These are phyloP conservation scores for Kluyveromyces sp. DNA, from an alignment of 1,139 yeast genomes.

Conservation along the genomic window DNA sequence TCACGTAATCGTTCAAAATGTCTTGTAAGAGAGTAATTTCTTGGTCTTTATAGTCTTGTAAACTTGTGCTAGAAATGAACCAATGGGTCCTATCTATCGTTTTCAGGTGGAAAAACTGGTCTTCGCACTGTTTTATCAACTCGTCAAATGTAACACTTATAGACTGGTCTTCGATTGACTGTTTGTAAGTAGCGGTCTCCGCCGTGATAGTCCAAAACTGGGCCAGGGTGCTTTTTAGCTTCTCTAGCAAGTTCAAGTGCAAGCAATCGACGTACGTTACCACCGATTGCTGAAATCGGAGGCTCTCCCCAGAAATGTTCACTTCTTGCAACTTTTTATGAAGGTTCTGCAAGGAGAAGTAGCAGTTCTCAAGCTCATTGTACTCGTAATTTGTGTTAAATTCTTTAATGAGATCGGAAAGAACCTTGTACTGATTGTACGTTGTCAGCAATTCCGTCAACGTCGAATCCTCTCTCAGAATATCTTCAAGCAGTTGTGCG, in stretches of 20 bases:
- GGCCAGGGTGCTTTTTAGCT: slow-evolving; percentile 16
- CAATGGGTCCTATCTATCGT: slow-evolving; percentile 20
- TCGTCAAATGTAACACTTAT: slow-evolving; percentile 17
- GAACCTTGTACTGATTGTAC: slow-evolving; percentile 15
- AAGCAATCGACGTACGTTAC: slow-evolving; percentile 22
- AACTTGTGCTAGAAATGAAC: slow-evolving; percentile 22
- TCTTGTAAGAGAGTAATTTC: slow-evolving; percentile 16
- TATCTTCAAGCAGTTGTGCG: slow-evolving; percentile 7
- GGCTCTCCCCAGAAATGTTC: slow-evolving; percentile 14
- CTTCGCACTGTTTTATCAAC: slow-evolving; percentile 15
- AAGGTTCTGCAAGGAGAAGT: slow-evolving; percentile 23
- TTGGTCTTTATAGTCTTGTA: slow-evolving; percentile 20
- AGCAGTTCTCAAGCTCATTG: slow-evolving; percentile 28
- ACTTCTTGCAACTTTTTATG: slow-evolving; percentile 17
- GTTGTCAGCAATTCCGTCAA: slow-evolving; percentile 21
- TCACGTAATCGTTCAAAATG: slow-evolving; percentile 6
- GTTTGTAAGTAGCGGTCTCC: slow-evolving; percentile 15
- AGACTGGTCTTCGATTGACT: slow-evolving; percentile 12
- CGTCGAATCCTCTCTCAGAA: slow-evolving; percentile 17
- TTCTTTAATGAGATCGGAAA: slow-evolving; percentile 21
- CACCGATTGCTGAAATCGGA: slow-evolving; percentile 27
- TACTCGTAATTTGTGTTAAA: slow-evolving; percentile 24
- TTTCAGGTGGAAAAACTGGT: slow-evolving; percentile 17
- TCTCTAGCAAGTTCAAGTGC: slow-evolving; percentile 20
- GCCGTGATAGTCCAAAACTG: slow-evolving; percentile 22